phyloP scores from a whole-genome alignment of 768 basidiomycete species.

The Candolleomyces aberdarensis region DNA sequence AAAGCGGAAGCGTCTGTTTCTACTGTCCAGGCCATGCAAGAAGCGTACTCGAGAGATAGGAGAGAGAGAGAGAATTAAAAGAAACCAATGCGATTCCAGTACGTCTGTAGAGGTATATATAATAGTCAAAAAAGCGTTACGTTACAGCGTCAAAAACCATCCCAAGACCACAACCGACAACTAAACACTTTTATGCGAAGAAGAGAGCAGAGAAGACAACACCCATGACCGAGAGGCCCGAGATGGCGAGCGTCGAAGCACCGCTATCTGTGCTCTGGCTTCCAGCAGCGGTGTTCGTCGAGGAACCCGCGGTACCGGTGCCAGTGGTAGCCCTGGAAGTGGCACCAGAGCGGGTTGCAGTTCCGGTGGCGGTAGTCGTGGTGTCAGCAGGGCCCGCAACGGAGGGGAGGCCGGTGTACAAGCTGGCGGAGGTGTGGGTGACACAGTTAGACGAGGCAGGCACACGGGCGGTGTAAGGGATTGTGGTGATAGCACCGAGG shows the following conservation, averaged over 20 bases:
- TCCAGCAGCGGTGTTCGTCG: constrained; percentile 4
- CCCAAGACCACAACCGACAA: too few species aligned
- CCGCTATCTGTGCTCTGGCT: not conserved
- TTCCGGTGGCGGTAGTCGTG: not conserved
- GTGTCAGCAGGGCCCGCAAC: constrained; percentile 4
- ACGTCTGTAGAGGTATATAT: too few species aligned
- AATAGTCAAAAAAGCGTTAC: too few species aligned
- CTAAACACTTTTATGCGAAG: constrained; percentile 14
- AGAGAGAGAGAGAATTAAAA: too few species aligned
- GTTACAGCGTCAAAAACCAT: too few species aligned
- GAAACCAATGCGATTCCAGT: too few species aligned
- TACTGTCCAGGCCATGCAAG: too few species aligned
- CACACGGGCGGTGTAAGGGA: constrained; percentile 35
- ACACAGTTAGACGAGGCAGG: constrained; percentile 38
- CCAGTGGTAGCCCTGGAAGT: not conserved
- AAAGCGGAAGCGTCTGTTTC: too few species aligned
- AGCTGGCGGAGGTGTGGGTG: constrained; percentile 21
- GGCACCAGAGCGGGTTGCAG: not conserved
- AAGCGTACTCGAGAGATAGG: too few species aligned
- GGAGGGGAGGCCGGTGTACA: constrained; percentile 26
- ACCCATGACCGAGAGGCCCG: constrained; percentile 16
- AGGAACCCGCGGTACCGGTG: not conserved
- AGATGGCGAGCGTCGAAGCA: constrained; percentile 16
- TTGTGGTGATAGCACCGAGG: constrained; percentile 32
- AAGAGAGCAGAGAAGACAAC: constrained; percentile 22